Conservation (phyloP, 2,329 filamentous ascomycete genomes). For the Arthroderma uncinatum region DNA sequence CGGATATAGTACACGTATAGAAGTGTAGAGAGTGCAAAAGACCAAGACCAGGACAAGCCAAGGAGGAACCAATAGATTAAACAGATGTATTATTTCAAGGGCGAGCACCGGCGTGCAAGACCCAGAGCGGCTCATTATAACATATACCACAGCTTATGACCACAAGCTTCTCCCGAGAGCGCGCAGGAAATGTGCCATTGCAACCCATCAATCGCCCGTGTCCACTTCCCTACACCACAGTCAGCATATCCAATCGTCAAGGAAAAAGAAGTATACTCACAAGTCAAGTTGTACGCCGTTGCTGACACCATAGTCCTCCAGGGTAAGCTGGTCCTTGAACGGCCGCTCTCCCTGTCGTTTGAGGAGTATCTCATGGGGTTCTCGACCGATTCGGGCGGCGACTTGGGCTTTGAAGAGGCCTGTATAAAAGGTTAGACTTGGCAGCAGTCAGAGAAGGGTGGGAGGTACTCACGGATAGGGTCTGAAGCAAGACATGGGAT, state of each 20-base stretch:
- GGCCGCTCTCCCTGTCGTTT: constrained; percentile 86
- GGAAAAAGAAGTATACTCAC: constrained; percentile 20
- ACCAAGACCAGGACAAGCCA: background rate
- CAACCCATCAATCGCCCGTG: constrained; percentile 32
- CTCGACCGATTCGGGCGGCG: constrained; percentile 74
- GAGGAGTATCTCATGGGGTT: constrained; percentile 81
- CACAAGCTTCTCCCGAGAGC: background rate
- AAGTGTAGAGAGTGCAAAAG: background rate
- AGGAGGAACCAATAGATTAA: background rate
- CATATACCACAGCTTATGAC: background rate
- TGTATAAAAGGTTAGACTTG: constrained; percentile 15
- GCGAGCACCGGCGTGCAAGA: background rate
- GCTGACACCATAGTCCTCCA: constrained; percentile 88
- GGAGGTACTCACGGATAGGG: constrained; percentile 47
- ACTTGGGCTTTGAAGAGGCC: constrained; percentile 83
- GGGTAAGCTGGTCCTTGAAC: constrained; percentile 78
- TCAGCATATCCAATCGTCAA: constrained; percentile 18
- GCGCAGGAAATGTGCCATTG: background rate
- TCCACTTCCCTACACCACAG: constrained; percentile 33
- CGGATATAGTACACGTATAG: background rate
- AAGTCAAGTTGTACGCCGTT: constrained; percentile 60
- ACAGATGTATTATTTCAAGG: constrained; percentile 3
- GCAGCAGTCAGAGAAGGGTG: background rate
- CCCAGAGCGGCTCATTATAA: background rate
- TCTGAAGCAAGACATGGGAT: constrained; percentile 83